Conservation (phyloP, 2,329 filamentous ascomycete genomes). For the Ascochyta lentis region DNA sequence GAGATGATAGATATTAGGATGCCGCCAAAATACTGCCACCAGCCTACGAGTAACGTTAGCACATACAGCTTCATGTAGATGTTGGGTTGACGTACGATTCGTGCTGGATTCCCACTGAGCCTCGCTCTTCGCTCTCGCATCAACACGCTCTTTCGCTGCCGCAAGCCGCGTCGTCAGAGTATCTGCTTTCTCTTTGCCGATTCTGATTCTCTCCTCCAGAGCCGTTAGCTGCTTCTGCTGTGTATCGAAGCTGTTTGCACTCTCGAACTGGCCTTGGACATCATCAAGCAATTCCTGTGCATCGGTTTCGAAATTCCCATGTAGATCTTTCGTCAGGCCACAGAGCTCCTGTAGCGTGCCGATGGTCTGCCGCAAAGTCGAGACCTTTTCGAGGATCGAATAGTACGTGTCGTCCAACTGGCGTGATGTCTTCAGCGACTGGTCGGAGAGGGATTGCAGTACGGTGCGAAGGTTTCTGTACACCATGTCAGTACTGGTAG, state of each 20-base stretch:
- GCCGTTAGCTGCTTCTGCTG: conserved; percentile 69
- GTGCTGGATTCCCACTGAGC: conserved; percentile 71
- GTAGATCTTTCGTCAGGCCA: conserved; percentile 64
- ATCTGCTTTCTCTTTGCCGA: conserved; percentile 66
- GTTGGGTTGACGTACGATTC: conserved; percentile 42
- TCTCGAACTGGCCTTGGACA: conserved; percentile 65
- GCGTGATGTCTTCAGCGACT: conserved; percentile 68
- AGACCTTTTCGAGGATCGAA: conserved; percentile 72
- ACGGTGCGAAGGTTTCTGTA: conserved; percentile 49
- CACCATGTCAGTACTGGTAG: conserved; percentile 23
- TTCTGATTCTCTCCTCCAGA: conserved; percentile 67
- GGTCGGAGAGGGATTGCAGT: conserved; percentile 59
- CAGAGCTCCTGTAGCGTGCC: conserved; percentile 71
- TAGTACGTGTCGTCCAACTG: conserved; percentile 78
- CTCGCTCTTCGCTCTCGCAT: conserved; percentile 72
- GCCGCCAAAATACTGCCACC: conserved; percentile 69
- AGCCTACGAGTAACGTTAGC: conserved; percentile 44
- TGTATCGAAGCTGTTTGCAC: conserved; percentile 67
- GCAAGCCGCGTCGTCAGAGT: conserved; percentile 69
- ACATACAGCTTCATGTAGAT: not conserved
- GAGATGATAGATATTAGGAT: conserved; percentile 56
- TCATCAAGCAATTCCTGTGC: conserved; percentile 66
- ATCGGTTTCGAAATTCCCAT: conserved; percentile 66
- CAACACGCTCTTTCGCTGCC: conserved; percentile 67
- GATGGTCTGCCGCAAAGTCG: conserved; percentile 69